Base-by-base conservation (phyloP, 306 rosid genomes). In the Oxytropis ochrocephala region DNA sequence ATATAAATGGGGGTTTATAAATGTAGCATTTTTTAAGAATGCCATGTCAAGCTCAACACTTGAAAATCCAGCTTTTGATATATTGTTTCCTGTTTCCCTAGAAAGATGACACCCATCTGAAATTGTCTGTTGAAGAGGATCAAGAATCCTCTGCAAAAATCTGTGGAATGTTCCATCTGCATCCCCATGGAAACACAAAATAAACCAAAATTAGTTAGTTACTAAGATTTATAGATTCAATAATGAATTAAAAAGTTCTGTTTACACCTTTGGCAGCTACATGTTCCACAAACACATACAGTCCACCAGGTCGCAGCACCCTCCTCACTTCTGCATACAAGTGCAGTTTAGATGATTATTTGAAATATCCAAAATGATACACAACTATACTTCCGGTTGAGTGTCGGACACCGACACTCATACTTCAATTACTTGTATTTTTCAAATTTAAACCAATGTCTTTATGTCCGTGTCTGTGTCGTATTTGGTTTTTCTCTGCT, bases 51-150 rank as follows among this genome's bases (percentile, higher is more conserved):
- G 80, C 64, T 88, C 86, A 57, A 91, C 80, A 35, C 55, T 63
- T 9, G 96, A 81, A 79, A 94, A 90, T 74, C 89, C 96, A 8
- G 92, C 89, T 41, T 36, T 70, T 11, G 83, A 74, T 81, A 94
- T 88, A 8, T 14, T 41, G 44, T 43, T 50, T 70, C 85, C 90
- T n/a, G 92, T 88, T 67, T 85, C 83, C 65, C 95, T 73, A 32
- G 88, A 84, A 57, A 94, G 89, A 69, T 87, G 91, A 68, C 97
- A 94, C 35, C 95, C 92, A 74, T 88, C 99, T 49, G 83, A 41
- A 42, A 88, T 6, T 44, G 75, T 75, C 75, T 85, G 92, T 79
- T 94, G 98, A 50, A 85, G 73, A 42, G 97, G 95, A 82, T 91
- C 88, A 57, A 90, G 85, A 78, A 85, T 67, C 36, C 69, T 66